These are phyloP conservation scores for Pseudomassariella vexata DNA, from an alignment of 2,329 filamentous ascomycete genomes.

Conservation along the genomic window DNA sequence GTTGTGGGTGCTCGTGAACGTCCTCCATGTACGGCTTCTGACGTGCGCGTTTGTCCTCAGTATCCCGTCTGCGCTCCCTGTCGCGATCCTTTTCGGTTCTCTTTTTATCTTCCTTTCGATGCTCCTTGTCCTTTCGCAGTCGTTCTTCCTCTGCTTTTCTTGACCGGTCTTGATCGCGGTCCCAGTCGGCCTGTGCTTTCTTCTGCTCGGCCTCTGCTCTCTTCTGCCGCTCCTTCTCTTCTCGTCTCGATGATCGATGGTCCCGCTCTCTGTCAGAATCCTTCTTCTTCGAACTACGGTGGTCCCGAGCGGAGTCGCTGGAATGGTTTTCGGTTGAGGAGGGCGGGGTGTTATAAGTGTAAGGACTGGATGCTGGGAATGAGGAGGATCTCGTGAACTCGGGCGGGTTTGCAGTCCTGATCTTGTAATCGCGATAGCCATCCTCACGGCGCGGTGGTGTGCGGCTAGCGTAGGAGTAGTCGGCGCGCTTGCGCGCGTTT, in stretches of 20 bases:
- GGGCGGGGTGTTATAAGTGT: conserved; percentile 6
- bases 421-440: background rate
- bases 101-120: conserved; percentile 15
- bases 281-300: conserved; percentile 27
- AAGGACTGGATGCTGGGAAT: conserved; percentile 4
- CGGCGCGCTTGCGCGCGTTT: conserved; percentile 22
- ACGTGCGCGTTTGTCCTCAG: conserved; percentile 21
- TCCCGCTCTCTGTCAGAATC: conserved; percentile 16
- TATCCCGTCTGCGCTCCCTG: conserved; percentile 21
- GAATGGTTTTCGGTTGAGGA: conserved; percentile 7
- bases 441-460: conserved; percentile 6
- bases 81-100: conserved; percentile 23
- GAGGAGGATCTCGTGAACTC: conserved; percentile 1
- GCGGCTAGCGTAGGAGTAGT: conserved; percentile 3
- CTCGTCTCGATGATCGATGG: conserved; percentile 14
- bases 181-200: conserved; percentile 21
- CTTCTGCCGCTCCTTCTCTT: conserved; percentile 22
- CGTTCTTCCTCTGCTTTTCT: conserved; percentile 26
- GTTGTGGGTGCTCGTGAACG: conserved; percentile 12
- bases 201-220: conserved; percentile 21
- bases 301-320: conserved; percentile 31
- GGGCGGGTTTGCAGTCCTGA: conserved; percentile 6
- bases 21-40: conserved; percentile 18
- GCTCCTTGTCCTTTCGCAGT: conserved; percentile 22
- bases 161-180: conserved; percentile 21